phyloP scores from a whole-genome alignment of 768 basidiomycete species.

The Termitomyces bulborhizus region DNA sequence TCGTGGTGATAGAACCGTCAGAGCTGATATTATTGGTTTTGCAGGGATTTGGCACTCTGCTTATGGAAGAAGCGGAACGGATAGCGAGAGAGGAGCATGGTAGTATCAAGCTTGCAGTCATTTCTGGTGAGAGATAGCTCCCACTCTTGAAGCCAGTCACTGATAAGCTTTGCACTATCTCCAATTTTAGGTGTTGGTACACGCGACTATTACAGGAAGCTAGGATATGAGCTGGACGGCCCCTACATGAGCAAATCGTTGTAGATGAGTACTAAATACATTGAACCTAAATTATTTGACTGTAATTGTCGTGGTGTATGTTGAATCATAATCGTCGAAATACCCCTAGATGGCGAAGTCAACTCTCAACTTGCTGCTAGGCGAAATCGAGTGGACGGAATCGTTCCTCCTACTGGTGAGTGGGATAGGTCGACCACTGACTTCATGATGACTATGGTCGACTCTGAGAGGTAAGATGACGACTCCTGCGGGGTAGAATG shows the following conservation, averaged over 20 bases:
- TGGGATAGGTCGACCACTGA: background rate
- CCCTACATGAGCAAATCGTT: conserved; percentile 94
- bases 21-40: conserved; percentile 8
- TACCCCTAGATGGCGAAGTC: background rate
- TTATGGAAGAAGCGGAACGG: conserved; percentile 99
- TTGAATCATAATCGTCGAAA: background rate
- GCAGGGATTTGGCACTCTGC: conserved; percentile 89
- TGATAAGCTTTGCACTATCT: background rate
- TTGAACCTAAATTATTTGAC: background rate
- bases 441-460: background rate
- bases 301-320: conserved; percentile 2
- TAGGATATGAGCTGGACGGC: conserved; percentile 93
- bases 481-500: no score
- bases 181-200: conserved; percentile 79
- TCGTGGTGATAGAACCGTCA: background rate
- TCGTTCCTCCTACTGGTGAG: background rate
- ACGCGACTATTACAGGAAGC: conserved; percentile 90
- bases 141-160: background rate
- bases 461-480: no score
- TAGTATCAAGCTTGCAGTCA: conserved; percentile 93
- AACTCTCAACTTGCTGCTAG: background rate
- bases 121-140: conserved; percentile 63
- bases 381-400: no score
- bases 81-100: conserved; percentile 98
- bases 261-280: conserved; percentile 17